These are phyloP conservation scores for Mortierella antarctica DNA, from an alignment of 192 early-diverging fungal species.

Conservation along the genomic window DNA sequence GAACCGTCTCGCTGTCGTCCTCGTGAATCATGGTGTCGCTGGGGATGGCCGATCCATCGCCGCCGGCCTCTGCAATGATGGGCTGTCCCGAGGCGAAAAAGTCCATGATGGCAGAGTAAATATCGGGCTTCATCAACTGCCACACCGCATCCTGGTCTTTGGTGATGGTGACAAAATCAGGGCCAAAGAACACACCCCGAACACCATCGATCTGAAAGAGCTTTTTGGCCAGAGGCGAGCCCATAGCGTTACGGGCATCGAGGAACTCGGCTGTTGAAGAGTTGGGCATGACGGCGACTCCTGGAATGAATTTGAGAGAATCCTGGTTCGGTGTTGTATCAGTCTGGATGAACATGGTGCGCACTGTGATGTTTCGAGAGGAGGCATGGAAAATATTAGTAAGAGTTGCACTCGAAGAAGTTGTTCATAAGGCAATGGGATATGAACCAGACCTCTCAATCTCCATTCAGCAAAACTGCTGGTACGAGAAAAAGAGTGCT, in stretches of 20 bases:
- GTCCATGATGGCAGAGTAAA: slow-evolving; percentile 97
- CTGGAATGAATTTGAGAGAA: slow-evolving; percentile 97
- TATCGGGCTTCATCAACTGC: slow-evolving; percentile 98
- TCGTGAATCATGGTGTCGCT: slow-evolving; percentile 75
- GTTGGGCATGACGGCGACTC: slow-evolving; percentile 78
- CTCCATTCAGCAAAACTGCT: not conserved
- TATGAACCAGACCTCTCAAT: not conserved
- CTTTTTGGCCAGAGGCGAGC: slow-evolving; percentile 88
- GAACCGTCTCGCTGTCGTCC: slow-evolving; percentile 92
- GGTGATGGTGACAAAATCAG: slow-evolving; percentile 96
- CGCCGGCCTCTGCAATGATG: slow-evolving; percentile 70
- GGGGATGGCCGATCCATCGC: slow-evolving; percentile 18
- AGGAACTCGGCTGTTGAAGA: slow-evolving; percentile 88
- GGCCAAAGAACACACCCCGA: slow-evolving; percentile 86
- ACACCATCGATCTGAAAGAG: slow-evolving; percentile 98
- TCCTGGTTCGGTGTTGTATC: slow-evolving; percentile 94
- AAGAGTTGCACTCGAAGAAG: not conserved
- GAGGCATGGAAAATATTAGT: not conserved
- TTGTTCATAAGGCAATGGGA: not conserved
- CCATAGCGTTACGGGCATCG: slow-evolving; percentile 74
- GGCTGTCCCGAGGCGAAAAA: slow-evolving; percentile 88
- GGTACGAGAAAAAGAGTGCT: not conserved
- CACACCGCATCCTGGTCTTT: slow-evolving; percentile 91
- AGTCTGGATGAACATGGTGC: slow-evolving; percentile 90
- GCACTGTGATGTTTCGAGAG: slow-evolving; percentile 55